Conservation (phyloP, 2,329 filamentous ascomycete species). For the Exophiala sideris region DNA sequence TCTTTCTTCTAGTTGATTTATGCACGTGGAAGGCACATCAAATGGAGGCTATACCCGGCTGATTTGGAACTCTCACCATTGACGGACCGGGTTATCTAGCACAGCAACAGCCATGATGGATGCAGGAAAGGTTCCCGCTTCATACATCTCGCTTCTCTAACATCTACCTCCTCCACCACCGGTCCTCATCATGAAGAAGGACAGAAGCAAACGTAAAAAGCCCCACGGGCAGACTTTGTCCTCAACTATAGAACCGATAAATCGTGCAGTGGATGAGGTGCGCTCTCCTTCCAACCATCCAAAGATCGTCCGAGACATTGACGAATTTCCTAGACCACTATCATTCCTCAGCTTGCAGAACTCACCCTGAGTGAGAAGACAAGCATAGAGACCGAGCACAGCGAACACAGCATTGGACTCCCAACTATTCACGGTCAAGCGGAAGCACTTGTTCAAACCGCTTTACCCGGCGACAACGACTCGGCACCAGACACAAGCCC, state of each 20-base stretch:
- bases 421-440: neutral
- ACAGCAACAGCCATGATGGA: neutral
- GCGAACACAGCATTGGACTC: neutral
- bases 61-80: no score
- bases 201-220: neutral
- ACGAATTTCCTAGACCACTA: no score
- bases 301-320: no score
- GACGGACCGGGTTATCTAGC: no score
- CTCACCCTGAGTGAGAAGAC: no score
- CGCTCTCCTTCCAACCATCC: neutral
- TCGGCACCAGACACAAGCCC: slow-evolving; percentile 55
- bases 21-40: no score
- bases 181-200: neutral
- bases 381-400: no score
- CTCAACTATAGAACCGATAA: neutral
- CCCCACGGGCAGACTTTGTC: neutral
- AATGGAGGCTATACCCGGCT: no score
- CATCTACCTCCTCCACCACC: neutral
- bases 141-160: slow-evolving; percentile 13
- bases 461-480: neutral
- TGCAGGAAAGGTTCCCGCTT: slow-evolving; percentile 3
- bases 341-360: no score
- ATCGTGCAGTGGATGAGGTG: neutral
- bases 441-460: neutral
- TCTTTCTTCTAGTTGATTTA: no score